Percentiles rank a stretch among this genome's conserved stretches.
Evolutionary conservation across 202 grass and related monocot species (phyloP).

Genomic region (Brachypodium distachyon): DNA sequence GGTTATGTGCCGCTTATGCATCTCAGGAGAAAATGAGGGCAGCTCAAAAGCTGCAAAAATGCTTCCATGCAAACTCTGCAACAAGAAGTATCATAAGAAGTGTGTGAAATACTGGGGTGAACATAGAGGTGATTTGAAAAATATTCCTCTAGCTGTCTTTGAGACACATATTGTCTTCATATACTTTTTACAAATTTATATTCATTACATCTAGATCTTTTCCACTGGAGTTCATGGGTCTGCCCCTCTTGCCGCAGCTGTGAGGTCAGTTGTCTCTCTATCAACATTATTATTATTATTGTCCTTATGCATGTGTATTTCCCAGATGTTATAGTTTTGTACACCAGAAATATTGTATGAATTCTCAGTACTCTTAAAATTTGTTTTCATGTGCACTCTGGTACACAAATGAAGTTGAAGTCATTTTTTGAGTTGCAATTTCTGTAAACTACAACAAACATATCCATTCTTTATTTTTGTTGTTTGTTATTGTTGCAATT

Average conservation of each 20-base stretch:
- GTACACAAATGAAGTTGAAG: neutral
- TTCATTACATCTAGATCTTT: conserved; percentile 61
- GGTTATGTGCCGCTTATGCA: conserved; percentile 90
- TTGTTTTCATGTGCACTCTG: neutral
- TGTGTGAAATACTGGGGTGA: conserved; percentile 93
- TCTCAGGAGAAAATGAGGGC: conserved; percentile 82
- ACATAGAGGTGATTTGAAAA: conserved; percentile 58
- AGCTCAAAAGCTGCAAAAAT: conserved; percentile 84
- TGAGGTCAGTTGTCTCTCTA: conserved; percentile 50
- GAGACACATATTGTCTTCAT: neutral
- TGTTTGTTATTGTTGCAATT: no score
- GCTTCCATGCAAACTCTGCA: conserved; percentile 92
- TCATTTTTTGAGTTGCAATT: neutral
- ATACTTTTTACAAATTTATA: conserved; percentile 20
- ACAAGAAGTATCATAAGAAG: conserved; percentile 80
- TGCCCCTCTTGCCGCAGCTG: conserved; percentile 83
- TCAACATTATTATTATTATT: neutral
- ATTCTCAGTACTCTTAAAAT: neutral
- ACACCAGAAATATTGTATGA: neutral
- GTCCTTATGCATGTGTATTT: neutral
- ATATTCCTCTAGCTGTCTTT: neutral
- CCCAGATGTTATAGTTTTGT: neutral
- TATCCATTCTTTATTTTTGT: no score
- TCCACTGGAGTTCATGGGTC: conserved; percentile 80
- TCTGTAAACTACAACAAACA: neutral